These are phyloP conservation scores for Solanum okadae DNA, from an alignment of 257 asterid genomes.

Conservation along the genomic window DNA sequence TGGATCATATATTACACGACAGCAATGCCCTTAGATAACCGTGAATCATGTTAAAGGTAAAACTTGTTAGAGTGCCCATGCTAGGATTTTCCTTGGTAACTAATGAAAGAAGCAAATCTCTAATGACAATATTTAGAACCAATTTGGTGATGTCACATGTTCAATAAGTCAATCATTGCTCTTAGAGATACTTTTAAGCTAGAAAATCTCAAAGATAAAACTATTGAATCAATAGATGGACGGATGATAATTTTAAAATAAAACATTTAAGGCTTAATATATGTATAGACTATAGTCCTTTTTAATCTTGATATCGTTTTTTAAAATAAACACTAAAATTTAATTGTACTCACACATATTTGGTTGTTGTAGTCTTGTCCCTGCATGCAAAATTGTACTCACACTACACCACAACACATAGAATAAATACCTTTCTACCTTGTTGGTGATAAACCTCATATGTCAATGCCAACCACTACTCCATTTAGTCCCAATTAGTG, in stretches of 20 bases:
- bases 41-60: not conserved
- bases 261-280: no score
- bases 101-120: not conserved
- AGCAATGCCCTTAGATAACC: no score
- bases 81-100: not conserved
- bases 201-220: no score
- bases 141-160: not conserved
- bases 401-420: not conserved
- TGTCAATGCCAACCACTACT: not conserved
- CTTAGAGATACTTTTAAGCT: not conserved
- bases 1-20: rapidly evolving
- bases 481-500: not conserved
- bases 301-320: no score
- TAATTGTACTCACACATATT: no score
- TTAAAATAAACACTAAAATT: not conserved
- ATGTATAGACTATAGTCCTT: no score
- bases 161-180: not conserved
- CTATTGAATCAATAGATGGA: no score
- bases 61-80: not conserved
- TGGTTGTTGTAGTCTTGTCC: not conserved
- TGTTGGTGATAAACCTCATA: not conserved
- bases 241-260: no score
- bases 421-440: not conserved
- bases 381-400: not conserved
- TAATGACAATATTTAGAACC: not conserved